Evolutionary conservation across 768 basidiomycete species (phyloP), one percentile per base, ranked within the genome.

Genomic region (Lanmaoa rubissima): DNA sequence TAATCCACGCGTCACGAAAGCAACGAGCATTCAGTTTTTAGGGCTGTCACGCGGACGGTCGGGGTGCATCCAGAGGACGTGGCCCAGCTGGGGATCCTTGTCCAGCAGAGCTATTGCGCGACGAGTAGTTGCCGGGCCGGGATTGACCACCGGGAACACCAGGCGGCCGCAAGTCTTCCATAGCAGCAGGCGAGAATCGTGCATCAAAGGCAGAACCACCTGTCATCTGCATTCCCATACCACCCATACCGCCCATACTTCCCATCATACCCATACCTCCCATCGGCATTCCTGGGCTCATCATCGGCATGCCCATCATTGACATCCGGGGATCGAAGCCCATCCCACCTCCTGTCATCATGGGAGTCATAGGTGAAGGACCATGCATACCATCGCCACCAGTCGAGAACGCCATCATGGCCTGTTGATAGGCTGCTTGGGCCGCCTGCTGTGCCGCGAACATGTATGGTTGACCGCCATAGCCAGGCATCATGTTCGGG

Each of bases 341-440:
- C 78, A 80, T 81, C 31, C 75, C 76, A 21, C 69, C 73, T 14
- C 82, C 83, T 10, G 82, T 78, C 84, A 85, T 83, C 74, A 81
- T 80, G 17, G 82, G 83, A 51, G 78, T 78, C 59, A 82, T 67
- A 43, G 75, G 74, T 28, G 72, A 67, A 12, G 69, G 63, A 5
- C 62, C 73, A 35, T 71, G 65, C 47, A 72, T 76, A n/a, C 75
- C 79, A 57, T 78, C 82, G 5, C 81, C 87, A n/a, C 88, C 90
- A n/a, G 84, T 75, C 13, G 89, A 90, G 54, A 86, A 88, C 17
- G 86, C 82, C 79, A 90, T 82, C 90, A 92, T 92, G 19, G 90
- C 89, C 67, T 92, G 90, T 67, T 92, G 92, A 72, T 93, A 94
- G 0, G 92, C 92, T 64, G 91, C 88, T 36, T 87, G 78, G 1